Conservation (phyloP, 2,329 filamentous ascomycete genomes). For the Cladosporium colombiae region DNA sequence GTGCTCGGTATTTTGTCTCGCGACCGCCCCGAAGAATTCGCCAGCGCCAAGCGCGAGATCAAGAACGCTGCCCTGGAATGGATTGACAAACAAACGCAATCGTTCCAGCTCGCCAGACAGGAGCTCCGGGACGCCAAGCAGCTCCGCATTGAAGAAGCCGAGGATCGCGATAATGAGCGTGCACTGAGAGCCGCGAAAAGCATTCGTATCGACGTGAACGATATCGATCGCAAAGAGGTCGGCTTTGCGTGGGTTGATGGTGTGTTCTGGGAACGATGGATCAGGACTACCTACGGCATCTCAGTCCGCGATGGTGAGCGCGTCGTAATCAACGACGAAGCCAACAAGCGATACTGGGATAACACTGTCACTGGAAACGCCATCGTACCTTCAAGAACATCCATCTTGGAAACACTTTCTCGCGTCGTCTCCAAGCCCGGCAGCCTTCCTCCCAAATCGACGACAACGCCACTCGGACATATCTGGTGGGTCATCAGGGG, state of each 20-base stretch:
- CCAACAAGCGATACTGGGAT: slow-evolving; percentile 95
- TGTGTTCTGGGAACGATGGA: slow-evolving; percentile 96
- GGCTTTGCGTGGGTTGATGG: slow-evolving; percentile 97
- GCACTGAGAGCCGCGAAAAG: slow-evolving; percentile 84
- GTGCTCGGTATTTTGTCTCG: slow-evolving; percentile 86
- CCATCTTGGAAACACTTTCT: slow-evolving; percentile 82
- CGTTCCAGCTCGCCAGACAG: slow-evolving; percentile 90
- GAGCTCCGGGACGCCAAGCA: slow-evolving; percentile 94
- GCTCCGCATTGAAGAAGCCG: slow-evolving; percentile 90
- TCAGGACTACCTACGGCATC: slow-evolving; percentile 91
- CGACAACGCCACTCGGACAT: slow-evolving; percentile 70
- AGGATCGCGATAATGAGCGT: slow-evolving; percentile 87
- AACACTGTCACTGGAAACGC: slow-evolving; percentile 82
- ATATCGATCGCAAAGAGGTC: slow-evolving; percentile 82
- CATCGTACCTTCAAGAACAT: slow-evolving; percentile 85
- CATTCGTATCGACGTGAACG: slow-evolving; percentile 88
- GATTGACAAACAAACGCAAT: slow-evolving; percentile 93
- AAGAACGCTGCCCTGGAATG: slow-evolving; percentile 95
- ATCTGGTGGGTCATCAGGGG: slow-evolving; percentile 57
- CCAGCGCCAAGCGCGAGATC: slow-evolving; percentile 78
- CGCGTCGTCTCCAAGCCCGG: slow-evolving; percentile 69
- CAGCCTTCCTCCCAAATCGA: slow-evolving; percentile 74
- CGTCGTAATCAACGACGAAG: slow-evolving; percentile 95
- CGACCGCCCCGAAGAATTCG: slow-evolving; percentile 76
- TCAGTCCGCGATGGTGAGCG: slow-evolving; percentile 83